Conservation (phyloP, 2,329 filamentous ascomycete genomes). For the Parastagonospora nodorum region DNA sequence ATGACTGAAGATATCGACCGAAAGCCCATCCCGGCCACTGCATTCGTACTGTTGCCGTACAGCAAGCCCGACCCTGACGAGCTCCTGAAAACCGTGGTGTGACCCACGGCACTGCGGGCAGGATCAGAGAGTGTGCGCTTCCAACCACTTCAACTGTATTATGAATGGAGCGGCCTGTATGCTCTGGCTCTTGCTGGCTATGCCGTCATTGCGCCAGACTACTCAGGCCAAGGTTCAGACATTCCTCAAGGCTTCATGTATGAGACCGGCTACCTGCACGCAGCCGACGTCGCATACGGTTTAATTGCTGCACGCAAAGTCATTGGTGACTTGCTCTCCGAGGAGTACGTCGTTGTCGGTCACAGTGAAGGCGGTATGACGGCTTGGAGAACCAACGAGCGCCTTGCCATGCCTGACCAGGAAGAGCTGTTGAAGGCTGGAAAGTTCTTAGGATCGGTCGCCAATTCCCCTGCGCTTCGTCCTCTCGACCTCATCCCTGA, state of each 20-base stretch:
- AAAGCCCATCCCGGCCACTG: conserved; percentile 25
- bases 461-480: conserved; percentile 27
- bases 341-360: conserved; percentile 25
- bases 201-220: conserved; percentile 27
- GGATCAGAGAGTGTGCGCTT: conserved; percentile 22
- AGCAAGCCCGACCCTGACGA: conserved; percentile 13
- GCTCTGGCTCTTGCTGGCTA: conserved; percentile 21
- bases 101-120: conserved; percentile 25
- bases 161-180: conserved; percentile 26
- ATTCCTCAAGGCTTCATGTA: conserved; percentile 30
- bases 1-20: conserved; percentile 28
- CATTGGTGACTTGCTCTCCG: conserved; percentile 18
- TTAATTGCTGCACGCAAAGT: conserved; percentile 24
- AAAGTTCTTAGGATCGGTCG: conserved; percentile 24
- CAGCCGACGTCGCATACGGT: conserved; percentile 21
- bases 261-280: conserved; percentile 25
- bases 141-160: conserved; percentile 28
- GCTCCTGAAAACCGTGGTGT: conserved; percentile 20
- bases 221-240: conserved; percentile 21
- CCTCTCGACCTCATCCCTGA: conserved; percentile 27
- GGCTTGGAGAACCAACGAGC: conserved; percentile 27
- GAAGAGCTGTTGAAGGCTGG: conserved; percentile 21
- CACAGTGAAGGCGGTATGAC: conserved; percentile 31
- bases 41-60: conserved; percentile 25
- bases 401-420: conserved; percentile 24